Evolutionary conservation across 352 stramenopile genomes (phyloP).

Genomic region (Pythium phragmitis): DNA sequence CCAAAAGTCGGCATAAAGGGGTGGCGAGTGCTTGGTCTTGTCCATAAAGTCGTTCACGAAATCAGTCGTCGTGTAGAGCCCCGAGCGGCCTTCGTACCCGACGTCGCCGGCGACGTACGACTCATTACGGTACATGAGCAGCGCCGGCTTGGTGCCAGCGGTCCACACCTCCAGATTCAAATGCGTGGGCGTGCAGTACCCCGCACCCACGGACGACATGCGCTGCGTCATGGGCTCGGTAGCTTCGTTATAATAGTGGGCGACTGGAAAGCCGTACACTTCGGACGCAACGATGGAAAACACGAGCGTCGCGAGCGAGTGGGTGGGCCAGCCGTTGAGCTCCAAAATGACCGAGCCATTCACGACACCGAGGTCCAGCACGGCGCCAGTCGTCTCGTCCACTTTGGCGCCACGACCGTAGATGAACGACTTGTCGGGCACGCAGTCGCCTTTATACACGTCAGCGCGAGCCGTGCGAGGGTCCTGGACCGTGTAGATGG

Average conservation of each 20-base stretch:
- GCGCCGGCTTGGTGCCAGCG: background rate
- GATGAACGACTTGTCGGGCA: conserved; percentile 3
- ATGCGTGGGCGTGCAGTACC: conserved; percentile 36
- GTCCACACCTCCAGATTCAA: conserved; percentile 40
- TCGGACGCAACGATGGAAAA: conserved; percentile 32
- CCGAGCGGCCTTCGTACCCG: conserved; percentile 33
- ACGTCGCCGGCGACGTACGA: conserved; percentile 21
- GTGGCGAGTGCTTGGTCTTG: conserved; percentile 4
- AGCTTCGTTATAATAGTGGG: conserved; percentile 11
- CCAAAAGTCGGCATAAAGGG: conserved; percentile 43
- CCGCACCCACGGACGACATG: conserved; percentile 30
- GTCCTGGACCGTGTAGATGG: conserved; percentile 31
- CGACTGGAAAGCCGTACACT: conserved; percentile 14
- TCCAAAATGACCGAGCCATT: conserved; percentile 34
- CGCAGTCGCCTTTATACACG: background rate
- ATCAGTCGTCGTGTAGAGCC: conserved; percentile 45
- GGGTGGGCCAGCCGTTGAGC: conserved; percentile 23
- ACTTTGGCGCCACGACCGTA: conserved; percentile 25
- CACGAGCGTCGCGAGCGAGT: conserved; percentile 27
- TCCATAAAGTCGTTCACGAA: conserved; percentile 29
- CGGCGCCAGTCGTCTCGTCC: conserved; percentile 18
- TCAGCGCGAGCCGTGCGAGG: conserved; percentile 12
- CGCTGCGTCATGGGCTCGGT: conserved; percentile 17
- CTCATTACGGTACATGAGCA: conserved; percentile 32
- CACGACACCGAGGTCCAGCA: conserved; percentile 19